Conservation (phyloP, 208 protist genomes). For the Acanthamoeba culbertsoni region DNA sequence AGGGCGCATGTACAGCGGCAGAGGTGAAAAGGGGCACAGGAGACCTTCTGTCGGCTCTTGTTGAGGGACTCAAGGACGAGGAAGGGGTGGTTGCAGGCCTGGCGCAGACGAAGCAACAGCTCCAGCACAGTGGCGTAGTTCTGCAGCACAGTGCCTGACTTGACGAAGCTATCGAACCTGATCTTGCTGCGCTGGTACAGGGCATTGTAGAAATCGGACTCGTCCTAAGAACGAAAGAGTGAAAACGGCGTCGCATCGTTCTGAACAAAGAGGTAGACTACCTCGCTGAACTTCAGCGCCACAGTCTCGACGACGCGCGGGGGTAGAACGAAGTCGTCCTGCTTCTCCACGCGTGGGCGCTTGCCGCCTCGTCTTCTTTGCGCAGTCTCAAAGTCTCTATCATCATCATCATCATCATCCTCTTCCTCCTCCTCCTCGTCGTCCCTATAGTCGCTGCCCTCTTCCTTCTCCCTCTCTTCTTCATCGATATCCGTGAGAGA, state of each 20-base stretch:
- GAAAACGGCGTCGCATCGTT: too few species aligned
- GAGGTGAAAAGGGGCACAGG: too few species aligned
- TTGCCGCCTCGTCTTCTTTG: background rate
- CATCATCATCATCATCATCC: background rate
- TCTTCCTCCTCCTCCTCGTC: background rate
- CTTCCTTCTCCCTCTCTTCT: background rate
- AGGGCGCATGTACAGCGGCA: too few species aligned
- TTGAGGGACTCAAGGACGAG: constrained; percentile 17
- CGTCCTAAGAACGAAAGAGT: too few species aligned
- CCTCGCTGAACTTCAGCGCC: background rate
- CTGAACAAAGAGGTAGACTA: too few species aligned
- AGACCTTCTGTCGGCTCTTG: background rate
- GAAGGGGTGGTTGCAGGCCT: constrained; percentile 81
- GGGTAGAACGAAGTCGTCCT: background rate
- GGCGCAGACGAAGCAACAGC: constrained; percentile 80
- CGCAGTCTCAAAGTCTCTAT: background rate
- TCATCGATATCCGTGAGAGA: background rate
- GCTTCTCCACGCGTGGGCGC: background rate
- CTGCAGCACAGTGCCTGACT: constrained; percentile 57
- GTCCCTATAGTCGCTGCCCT: background rate
- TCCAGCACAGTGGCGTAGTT: constrained; percentile 82
- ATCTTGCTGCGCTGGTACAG: constrained; percentile 63
- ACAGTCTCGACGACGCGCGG: background rate
- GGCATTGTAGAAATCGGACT: background rate
- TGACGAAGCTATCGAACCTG: constrained; percentile 1